Evolutionary conservation across 2,329 filamentous ascomycete genomes (phyloP).

Genomic region (Neoarthrinium moseri): DNA sequence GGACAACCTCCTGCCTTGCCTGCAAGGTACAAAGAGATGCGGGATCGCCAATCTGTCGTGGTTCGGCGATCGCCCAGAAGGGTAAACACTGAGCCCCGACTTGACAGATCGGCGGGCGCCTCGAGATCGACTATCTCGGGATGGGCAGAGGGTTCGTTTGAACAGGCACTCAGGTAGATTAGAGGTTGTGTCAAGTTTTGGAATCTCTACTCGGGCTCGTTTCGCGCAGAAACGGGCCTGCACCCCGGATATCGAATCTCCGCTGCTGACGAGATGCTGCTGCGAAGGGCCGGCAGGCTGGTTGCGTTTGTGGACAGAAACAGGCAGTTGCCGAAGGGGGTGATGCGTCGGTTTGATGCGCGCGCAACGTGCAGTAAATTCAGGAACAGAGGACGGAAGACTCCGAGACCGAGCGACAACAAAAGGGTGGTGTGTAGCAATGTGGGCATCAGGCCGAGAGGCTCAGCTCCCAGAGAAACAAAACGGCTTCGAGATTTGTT

Average conservation of each 20-base stretch:
- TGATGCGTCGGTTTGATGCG: conserved; percentile 1
- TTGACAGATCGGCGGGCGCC: not conserved
- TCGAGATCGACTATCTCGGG: not conserved
- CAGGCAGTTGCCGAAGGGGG: conserved; percentile 8
- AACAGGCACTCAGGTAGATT: not conserved
- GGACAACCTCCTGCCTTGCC: too few species aligned
- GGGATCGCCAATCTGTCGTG: not conserved
- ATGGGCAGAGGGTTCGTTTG: not conserved
- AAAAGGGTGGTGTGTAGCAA: conserved; percentile 3
- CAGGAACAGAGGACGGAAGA: conserved; percentile 9
- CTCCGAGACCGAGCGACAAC: conserved; percentile 4
- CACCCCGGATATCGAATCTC: not conserved
- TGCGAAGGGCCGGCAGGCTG: not conserved
- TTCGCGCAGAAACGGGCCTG: conserved; percentile 1
- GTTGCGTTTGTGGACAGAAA: conserved; percentile 3
- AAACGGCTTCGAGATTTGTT: conserved; percentile 5
- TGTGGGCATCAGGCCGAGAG: conserved; percentile 6
- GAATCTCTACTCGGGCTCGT: conserved; percentile 4
- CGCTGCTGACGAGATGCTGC: not conserved
- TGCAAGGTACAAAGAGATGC: not conserved
- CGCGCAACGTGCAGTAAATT: conserved; percentile 5
- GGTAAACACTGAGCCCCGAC: too few species aligned
- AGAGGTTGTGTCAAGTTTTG: not conserved
- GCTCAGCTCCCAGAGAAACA: not conserved
- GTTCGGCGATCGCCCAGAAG: not conserved